Evolutionary conservation across 2,329 filamentous ascomycete species (phyloP).

Genomic region (Pezicula neosporulosa): DNA sequence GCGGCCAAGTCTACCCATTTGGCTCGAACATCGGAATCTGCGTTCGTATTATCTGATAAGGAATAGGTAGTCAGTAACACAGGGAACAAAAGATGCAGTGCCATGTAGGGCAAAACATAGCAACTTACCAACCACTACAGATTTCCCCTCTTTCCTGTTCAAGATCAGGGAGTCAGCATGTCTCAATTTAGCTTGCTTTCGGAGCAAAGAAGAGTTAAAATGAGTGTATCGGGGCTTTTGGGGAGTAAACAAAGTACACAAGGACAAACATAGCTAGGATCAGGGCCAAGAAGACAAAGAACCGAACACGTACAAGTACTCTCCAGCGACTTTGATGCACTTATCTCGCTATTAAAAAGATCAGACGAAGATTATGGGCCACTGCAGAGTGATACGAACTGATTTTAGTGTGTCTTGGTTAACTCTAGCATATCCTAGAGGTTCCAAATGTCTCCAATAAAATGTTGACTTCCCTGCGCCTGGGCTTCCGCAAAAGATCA

Average conservation of each 20-base stretch:
- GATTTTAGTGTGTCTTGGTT: conserved; percentile 90
- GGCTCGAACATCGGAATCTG: conserved; percentile 72
- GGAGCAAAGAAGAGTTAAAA: too few species aligned
- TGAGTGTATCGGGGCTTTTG: too few species aligned
- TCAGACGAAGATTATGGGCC: conserved; percentile 16
- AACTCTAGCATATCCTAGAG: conserved; percentile 75
- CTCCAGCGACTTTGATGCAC: conserved; percentile 68
- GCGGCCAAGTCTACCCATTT: conserved; percentile 75
- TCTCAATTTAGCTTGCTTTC: too few species aligned
- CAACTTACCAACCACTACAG: conserved; percentile 72
- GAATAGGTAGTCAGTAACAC: conserved; percentile 4
- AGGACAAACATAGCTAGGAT: too few species aligned
- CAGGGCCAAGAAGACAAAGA: too few species aligned
- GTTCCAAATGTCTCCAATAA: conserved; percentile 74
- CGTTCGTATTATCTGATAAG: conserved; percentile 85
- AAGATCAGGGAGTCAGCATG: too few species aligned
- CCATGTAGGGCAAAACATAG: conserved; percentile 1
- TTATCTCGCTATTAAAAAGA: conserved; percentile 43
- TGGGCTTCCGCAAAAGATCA: conserved; percentile 85
- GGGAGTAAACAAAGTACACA: too few species aligned
- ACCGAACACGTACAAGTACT: conserved; percentile 43
- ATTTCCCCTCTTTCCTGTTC: conserved; percentile 47
- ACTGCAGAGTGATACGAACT: conserved; percentile 33
- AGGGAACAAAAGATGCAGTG: conserved; percentile 6
- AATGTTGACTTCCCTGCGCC: conserved; percentile 91